Base-by-base conservation (phyloP, 176 grass and related monocot species). In the Oryza longistaminata region DNA sequence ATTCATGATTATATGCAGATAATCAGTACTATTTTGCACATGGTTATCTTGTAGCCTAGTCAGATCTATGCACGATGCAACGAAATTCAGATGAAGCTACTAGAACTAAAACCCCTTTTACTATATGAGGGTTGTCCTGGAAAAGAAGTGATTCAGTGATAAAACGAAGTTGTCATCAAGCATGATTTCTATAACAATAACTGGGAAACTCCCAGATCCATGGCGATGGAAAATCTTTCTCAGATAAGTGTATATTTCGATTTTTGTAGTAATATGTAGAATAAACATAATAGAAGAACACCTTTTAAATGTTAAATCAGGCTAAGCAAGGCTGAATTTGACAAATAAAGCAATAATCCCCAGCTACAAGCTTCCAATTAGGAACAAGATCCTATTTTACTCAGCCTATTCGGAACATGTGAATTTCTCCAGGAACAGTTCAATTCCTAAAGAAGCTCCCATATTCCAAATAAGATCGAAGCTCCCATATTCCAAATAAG, bases 41-140 rank as follows among this genome's bases (percentile, higher is more conserved):
- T 12, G 77, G 58, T 21, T 78, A 64, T 62, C 37, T 31, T 55
- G 52, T 55, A 44, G 22, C 33, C 37, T 44, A 42, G 3, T 43
- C 42, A 79, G 48, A 66, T 31, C 3, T 49, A 48, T 79, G 26
- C 76, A 79, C 66, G 76, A 27, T 65, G 5, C 12, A 66, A 77
- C 0, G 2, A 31, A 24, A 66, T 44, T 31, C 29, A 22, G 24
- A 48, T n/a, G 34, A 43, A 27, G 58, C 24, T 67, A 24, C 15
- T 48, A 10, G 53, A 58, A 58, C 53, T 58, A 58, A 16, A 33
- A 27, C 16, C 25, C 21, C 16, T 35, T 14, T 62, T 64, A 11
- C 34, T 40, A 40, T 40, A n/a, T 11, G 34, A 70, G 34, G 68
- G 16, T 3, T 70, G 7, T 70, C 34, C 34, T 40, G 34, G 33